Conservation (phyloP, 2,329 filamentous ascomycete genomes). For the Paracorniculantispora psalliotae region DNA sequence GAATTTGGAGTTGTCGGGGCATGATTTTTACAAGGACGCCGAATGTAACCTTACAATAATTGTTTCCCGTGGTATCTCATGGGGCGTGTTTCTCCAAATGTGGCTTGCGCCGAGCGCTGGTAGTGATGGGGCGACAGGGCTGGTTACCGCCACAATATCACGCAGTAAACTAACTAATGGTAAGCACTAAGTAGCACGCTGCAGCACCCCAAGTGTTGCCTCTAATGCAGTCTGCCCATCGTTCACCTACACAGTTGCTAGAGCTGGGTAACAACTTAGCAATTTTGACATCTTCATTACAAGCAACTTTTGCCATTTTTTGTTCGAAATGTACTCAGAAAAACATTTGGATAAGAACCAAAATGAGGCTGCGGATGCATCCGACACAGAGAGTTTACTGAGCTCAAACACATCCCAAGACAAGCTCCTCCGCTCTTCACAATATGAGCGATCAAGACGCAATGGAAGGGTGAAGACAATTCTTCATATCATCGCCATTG, state of each 20-base stretch:
- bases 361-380: background rate
- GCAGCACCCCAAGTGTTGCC: background rate
- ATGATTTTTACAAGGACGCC: background rate
- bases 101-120: background rate
- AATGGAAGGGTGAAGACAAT: background rate
- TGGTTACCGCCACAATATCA: background rate
- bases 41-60: constrained; percentile 12
- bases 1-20: background rate
- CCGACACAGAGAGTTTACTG: constrained; percentile 5
- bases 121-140: background rate
- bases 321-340: constrained; percentile 4
- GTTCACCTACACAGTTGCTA: background rate
- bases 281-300: no score
- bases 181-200: constrained; percentile 6
- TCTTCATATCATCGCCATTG: background rate
- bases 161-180: background rate
- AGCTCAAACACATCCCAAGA: constrained; percentile 3
- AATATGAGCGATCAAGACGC: constrained; percentile 1
- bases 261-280: no score
- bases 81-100: background rate
- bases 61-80: background rate
- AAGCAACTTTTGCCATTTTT: background rate
- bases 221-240: background rate
- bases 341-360: background rate
- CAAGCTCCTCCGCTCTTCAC: background rate